Base-by-base conservation (phyloP, 306 rosid species). In the Cucumis hystrix region DNA sequence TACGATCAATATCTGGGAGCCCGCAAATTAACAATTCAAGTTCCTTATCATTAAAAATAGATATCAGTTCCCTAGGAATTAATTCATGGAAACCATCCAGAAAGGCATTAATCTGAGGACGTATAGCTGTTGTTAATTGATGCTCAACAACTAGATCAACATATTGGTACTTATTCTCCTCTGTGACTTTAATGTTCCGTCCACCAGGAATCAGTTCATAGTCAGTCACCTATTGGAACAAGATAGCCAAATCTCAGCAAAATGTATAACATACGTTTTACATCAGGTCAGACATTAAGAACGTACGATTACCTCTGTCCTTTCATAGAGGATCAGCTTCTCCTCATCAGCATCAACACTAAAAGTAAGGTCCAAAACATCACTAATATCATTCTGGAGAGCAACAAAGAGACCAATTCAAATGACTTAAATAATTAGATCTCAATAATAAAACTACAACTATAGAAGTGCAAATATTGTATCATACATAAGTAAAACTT, bases 291-390 rank as follows among this genome's bases (percentile, higher is more conserved):
- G 21, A 52, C 49, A 73, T 17, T 33, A 30, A 54, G 43, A 51
- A 54, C 18, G 15, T 18, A 70, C 45, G 58, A 73, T 83, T 90
- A 94, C 98, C 78, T 94, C 94, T 23, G 97, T 89, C 77, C 89
- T 86, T 87, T 94, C 98, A 84, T 87, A 94, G 67, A 94, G 83
- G 47, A 94, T 94, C 83, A 87, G 88, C 83, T 94, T 94, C 79
- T 94, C 98, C 83, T 94, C 98, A 60, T 94, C 98, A 7, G 97
- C 97, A 90, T 94, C 98, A 69, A 94, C 89, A 88, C 98, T 94
- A 87, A 94, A 94, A n/a, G 95, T 94, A 85, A 91, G 96, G 80
- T 89, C 93, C 80, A 87, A 86, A 61, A 85, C 89, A 83, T 94
- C 98, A 78, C 84, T 90, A 76, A 84, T 90, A 79, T 94, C 96